phyloP scores from a whole-genome alignment of 202 grass and related monocot species.

The Zizania palustris region DNA sequence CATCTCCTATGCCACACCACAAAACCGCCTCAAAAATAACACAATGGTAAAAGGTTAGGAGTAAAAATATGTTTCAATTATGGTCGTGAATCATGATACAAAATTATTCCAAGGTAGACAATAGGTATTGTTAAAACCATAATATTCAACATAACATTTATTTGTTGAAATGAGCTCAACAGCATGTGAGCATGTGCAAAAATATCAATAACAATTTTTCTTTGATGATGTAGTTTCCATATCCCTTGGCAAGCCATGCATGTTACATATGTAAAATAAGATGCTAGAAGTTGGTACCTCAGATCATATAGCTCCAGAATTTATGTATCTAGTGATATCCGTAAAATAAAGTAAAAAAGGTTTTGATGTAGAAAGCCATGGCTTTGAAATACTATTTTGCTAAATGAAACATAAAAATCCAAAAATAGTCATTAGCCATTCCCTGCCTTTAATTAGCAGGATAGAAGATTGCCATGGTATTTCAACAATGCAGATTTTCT shows the following conservation, averaged over 20 bases:
- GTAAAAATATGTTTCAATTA: background rate
- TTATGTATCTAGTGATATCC: conserved; percentile 83
- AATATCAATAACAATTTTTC: background rate
- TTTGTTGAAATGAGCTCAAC: conserved; percentile 10
- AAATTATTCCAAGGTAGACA: background rate
- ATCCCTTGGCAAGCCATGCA: conserved; percentile 26
- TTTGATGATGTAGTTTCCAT: conserved; percentile 13
- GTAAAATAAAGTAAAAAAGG: conserved; percentile 42
- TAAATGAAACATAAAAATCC: background rate
- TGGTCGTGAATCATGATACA: background rate
- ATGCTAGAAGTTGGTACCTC: conserved; percentile 61
- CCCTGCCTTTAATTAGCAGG: background rate
- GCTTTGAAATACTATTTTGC: background rate
- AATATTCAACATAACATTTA: conserved; percentile 7
- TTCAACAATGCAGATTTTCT: conserved; percentile 21
- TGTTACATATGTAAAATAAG: conserved; percentile 17
- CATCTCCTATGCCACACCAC: background rate
- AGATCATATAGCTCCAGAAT: conserved; percentile 61
- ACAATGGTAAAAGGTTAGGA: background rate
- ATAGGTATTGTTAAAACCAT: background rate
- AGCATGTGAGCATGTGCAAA: conserved; percentile 28
- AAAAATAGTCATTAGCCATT: background rate
- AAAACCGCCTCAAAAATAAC: background rate
- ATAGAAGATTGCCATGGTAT: background rate
- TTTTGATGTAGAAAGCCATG: conserved; percentile 15